phyloP scores from a whole-genome alignment of 140 eudicot species.

The Cichorium intybus region DNA sequence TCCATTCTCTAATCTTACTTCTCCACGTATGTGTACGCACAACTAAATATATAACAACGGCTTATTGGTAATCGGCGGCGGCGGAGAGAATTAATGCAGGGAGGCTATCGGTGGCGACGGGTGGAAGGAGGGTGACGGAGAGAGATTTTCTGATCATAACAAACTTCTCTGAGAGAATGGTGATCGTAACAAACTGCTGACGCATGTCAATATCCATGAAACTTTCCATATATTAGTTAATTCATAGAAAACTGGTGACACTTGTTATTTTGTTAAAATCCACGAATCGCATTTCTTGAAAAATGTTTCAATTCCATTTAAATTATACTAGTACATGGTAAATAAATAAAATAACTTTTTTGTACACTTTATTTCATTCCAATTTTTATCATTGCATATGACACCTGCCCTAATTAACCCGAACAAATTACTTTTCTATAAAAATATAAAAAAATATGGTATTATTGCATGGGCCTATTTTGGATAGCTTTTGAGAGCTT shows the following conservation, averaged over 20 bases:
- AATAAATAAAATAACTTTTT: too few relatives aligned
- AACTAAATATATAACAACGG: neutral
- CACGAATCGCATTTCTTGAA: neutral
- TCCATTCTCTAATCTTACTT: conserved; percentile 31
- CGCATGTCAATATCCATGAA: neutral
- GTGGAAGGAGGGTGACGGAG: conserved; percentile 14
- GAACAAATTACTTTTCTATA: too few relatives aligned
- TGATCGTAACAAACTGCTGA: conserved; percentile 9
- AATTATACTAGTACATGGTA: too few relatives aligned
- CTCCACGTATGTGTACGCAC: conserved; percentile 6
- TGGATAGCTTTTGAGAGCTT: too few relatives aligned
- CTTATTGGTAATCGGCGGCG: conserved; percentile 2
- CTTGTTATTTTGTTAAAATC: neutral
- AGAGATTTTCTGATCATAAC: conserved; percentile 16
- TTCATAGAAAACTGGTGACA: neutral
- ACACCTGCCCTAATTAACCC: too few relatives aligned
- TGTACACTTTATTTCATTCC: too few relatives aligned
- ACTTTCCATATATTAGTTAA: neutral
- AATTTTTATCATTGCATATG: too few relatives aligned
- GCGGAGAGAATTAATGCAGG: conserved; percentile 12
- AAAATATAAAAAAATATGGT: too few relatives aligned
- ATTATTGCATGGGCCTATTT: too few relatives aligned
- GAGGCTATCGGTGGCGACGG: conserved; percentile 8
- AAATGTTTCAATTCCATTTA: neutral
- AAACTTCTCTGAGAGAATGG: conserved; percentile 2